Conservation (phyloP, 257 asterid species). For the Forsythia viridissima region DNA sequence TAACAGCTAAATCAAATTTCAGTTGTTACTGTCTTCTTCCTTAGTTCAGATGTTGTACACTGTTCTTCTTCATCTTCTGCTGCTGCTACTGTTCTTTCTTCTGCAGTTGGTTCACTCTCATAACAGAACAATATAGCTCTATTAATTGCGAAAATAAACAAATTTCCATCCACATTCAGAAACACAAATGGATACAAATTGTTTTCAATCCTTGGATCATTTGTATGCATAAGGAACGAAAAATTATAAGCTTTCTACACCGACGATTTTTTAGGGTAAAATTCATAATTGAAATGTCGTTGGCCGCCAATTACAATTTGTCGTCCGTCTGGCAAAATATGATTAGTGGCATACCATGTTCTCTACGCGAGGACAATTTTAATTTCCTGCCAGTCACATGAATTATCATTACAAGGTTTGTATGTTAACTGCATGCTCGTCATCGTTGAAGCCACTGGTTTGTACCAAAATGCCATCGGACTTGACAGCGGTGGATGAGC, state of each 20-base stretch:
- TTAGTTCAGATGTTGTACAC: no score
- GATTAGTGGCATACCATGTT: conserved; percentile 38
- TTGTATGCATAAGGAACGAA: conserved; percentile 27
- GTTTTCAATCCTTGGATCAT: conserved; percentile 26
- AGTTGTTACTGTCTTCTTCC: no score
- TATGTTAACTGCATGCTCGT: conserved; percentile 14
- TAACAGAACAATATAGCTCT: conserved; percentile 27
- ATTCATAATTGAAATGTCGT: conserved; percentile 25
- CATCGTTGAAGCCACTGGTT: conserved; percentile 32
- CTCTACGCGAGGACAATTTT: conserved; percentile 11
- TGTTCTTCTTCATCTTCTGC: no score
- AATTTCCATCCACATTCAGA: conserved; percentile 32
- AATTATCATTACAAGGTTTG: conserved; percentile 4
- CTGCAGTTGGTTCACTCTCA: no score
- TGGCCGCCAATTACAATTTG: conserved; percentile 32
- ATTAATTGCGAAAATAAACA: conserved; percentile 31
- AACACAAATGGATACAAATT: conserved; percentile 38
- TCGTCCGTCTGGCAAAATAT: conserved; percentile 32
- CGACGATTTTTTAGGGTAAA: conserved; percentile 18
- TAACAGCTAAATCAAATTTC: no score
- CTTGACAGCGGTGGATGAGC: conserved; percentile 32
- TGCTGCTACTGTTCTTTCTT: no score
- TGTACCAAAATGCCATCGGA: conserved; percentile 24
- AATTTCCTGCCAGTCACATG: conserved; percentile 32
- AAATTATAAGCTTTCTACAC: conserved; percentile 14